These are phyloP conservation scores for Lactarius indigo DNA, from an alignment of 768 basidiomycete species.

Conservation along the genomic window DNA sequence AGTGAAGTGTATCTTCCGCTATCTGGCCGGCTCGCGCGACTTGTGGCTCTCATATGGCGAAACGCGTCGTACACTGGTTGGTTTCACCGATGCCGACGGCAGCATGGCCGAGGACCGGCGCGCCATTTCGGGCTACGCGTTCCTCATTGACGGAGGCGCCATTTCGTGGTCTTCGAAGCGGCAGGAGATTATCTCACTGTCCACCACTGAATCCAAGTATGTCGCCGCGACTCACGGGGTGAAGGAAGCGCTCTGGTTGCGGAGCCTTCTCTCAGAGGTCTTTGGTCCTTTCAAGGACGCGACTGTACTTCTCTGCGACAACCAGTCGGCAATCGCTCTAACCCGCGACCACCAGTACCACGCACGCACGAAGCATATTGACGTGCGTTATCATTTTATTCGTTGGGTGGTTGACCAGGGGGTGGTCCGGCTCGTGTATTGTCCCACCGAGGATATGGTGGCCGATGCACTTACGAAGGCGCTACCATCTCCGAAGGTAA, in stretches of 20 bases:
- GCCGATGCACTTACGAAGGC: too few species aligned
- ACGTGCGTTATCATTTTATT: too few species aligned
- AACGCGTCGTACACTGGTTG: conserved; percentile 10
- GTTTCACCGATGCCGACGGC: conserved; percentile 33
- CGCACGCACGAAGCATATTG: too few species aligned
- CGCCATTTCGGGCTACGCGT: conserved; percentile 34
- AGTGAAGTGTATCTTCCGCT: conserved; percentile 39
- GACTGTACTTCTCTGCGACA: background rate
- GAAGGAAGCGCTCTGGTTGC: conserved; percentile 36
- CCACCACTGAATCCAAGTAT: conserved; percentile 44
- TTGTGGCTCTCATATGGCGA: conserved; percentile 24
- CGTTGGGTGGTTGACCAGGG: too few species aligned
- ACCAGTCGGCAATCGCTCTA: too few species aligned
- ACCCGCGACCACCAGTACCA: too few species aligned
- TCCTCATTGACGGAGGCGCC: conserved; percentile 34
- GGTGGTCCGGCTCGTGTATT: too few species aligned
- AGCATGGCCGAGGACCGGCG: conserved; percentile 27
- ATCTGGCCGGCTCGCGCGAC: conserved; percentile 35
- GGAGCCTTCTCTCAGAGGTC: conserved; percentile 26
- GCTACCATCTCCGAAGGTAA: too few species aligned
- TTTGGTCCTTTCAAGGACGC: background rate
- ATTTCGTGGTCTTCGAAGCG: conserved; percentile 40
- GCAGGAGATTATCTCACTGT: conserved; percentile 39
- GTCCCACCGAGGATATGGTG: too few species aligned
- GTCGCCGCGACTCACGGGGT: conserved; percentile 30